Evolutionary conservation across 495 filamentous ascomycete species (phyloP).

Genomic region (Cudoniella acicularis): DNA sequence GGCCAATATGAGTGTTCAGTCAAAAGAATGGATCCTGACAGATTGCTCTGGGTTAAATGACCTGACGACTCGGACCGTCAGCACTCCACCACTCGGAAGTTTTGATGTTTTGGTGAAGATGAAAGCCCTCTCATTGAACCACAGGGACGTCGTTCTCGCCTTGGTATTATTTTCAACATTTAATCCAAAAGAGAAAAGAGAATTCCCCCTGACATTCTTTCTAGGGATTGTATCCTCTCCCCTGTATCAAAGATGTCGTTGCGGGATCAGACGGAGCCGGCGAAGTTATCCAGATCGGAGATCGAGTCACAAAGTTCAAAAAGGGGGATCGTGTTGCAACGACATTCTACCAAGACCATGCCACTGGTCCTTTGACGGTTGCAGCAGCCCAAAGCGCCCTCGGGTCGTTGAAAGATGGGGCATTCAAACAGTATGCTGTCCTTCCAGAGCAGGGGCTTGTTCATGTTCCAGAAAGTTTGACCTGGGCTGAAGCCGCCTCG

Average conservation of each 20-base stretch:
- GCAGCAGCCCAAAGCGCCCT: slow-evolving; percentile 48
- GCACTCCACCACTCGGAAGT: slow-evolving; percentile 54
- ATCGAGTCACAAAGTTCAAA: slow-evolving; percentile 53
- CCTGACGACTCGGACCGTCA: neutral
- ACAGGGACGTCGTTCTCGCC: slow-evolving; percentile 72
- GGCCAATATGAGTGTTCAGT: neutral
- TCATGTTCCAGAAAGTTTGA: slow-evolving; percentile 56
- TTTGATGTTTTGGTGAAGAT: slow-evolving; percentile 60
- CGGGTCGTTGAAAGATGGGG: slow-evolving; percentile 66
- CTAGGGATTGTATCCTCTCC: slow-evolving; percentile 64
- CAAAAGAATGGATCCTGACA: slow-evolving; percentile 3
- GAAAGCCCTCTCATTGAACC: slow-evolving; percentile 71
- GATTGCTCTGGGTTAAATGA: neutral
- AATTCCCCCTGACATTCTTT: neutral
- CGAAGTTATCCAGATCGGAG: slow-evolving; percentile 61
- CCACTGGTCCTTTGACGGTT: slow-evolving; percentile 50
- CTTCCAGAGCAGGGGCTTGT: slow-evolving; percentile 68
- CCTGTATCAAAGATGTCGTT: slow-evolving; percentile 52
- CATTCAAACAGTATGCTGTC: slow-evolving; percentile 63
- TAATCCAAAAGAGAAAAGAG: neutral
- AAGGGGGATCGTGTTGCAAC: slow-evolving; percentile 68
- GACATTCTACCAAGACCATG: slow-evolving; percentile 73
- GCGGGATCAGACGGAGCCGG: slow-evolving; percentile 73
- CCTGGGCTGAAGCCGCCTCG: slow-evolving; percentile 58
- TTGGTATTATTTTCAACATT: slow-evolving; percentile 34